Evolutionary conservation across 129 eudicot genomes (phyloP).

Genomic region (Pulicaria dysenterica): DNA sequence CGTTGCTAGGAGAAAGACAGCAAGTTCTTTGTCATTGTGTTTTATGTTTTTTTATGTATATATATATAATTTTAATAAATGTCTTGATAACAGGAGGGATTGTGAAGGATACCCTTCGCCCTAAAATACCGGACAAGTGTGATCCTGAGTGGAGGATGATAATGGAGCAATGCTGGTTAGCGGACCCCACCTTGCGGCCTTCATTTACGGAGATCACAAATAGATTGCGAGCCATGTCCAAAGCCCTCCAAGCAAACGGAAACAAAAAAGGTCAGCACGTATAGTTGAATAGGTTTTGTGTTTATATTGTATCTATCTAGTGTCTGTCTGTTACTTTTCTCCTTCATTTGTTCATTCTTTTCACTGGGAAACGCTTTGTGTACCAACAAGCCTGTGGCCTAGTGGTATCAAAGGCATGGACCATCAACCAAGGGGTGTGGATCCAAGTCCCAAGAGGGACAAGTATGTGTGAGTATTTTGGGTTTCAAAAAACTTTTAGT

Average conservation of each 20-base stretch:
- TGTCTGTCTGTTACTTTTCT: constrained; percentile 13
- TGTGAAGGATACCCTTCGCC: constrained; percentile 84
- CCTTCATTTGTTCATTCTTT: constrained; percentile 41
- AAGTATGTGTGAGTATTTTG: no score
- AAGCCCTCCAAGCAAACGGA: constrained; percentile 50
- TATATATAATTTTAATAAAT: not conserved
- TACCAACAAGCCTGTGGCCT: no score
- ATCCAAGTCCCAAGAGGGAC: no score
- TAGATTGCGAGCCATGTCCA: constrained; percentile 62
- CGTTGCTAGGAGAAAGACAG: no score
- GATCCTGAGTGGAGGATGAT: constrained; percentile 80
- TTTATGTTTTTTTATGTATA: not conserved
- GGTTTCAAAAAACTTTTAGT: no score
- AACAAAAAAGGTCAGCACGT: constrained; percentile 27
- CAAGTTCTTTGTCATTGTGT: no score
- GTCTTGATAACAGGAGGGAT: constrained; percentile 64
- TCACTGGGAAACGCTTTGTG: constrained; percentile 21
- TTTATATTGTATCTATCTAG: constrained; percentile 30
- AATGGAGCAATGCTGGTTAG: constrained; percentile 91
- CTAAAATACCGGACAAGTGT: constrained; percentile 68
- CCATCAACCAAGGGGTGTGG: no score
- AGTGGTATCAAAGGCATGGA: no score
- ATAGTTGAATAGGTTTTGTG: constrained; percentile 15
- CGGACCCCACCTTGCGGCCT: constrained; percentile 69
- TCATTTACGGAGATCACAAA: constrained; percentile 71